Evolutionary conservation across 208 protist species (phyloP).

Genomic region (Leishmania guyanensis): DNA sequence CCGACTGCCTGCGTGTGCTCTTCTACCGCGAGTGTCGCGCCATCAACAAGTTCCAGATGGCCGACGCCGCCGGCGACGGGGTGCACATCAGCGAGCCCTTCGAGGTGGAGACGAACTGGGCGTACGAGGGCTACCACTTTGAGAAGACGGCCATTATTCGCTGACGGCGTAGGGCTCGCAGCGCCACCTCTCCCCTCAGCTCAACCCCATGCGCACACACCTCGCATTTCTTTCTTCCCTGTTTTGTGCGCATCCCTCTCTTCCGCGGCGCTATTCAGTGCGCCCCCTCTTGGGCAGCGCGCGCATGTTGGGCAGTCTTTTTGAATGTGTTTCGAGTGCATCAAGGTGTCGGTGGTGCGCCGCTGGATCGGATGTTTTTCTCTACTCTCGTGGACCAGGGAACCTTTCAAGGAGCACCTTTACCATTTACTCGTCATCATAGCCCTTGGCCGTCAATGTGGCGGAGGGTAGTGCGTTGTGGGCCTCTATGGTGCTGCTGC

Average conservation of each 20-base stretch:
- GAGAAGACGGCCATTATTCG: conserved; percentile 89
- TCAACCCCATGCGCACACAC: no score
- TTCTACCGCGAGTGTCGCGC: conserved; percentile 97
- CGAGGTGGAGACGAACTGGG: conserved; percentile 94
- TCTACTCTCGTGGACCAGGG: not conserved
- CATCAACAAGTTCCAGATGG: conserved; percentile 96
- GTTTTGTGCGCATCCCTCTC: not conserved
- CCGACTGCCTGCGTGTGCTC: conserved; percentile 94
- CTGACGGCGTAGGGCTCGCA: conserved; percentile 24
- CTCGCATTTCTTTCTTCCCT: not conserved
- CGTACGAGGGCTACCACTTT: conserved; percentile 86
- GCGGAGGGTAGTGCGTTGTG: not conserved
- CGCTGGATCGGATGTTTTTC: not conserved
- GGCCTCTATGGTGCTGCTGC: not conserved
- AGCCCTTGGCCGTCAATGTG: not conserved
- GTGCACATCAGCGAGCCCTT: conserved; percentile 92
- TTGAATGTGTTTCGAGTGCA: not conserved
- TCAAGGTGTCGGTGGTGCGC: not conserved
- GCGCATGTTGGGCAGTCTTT: not conserved
- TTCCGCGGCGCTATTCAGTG: not conserved
- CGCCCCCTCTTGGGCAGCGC: not conserved
- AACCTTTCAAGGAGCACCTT: not conserved
- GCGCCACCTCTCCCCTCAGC: no score
- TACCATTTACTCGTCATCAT: not conserved
- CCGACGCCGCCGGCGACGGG: conserved; percentile 65